These are phyloP conservation scores for Penicillium maclennaniae DNA, from an alignment of 495 filamentous ascomycete genomes.

Conservation along the genomic window DNA sequence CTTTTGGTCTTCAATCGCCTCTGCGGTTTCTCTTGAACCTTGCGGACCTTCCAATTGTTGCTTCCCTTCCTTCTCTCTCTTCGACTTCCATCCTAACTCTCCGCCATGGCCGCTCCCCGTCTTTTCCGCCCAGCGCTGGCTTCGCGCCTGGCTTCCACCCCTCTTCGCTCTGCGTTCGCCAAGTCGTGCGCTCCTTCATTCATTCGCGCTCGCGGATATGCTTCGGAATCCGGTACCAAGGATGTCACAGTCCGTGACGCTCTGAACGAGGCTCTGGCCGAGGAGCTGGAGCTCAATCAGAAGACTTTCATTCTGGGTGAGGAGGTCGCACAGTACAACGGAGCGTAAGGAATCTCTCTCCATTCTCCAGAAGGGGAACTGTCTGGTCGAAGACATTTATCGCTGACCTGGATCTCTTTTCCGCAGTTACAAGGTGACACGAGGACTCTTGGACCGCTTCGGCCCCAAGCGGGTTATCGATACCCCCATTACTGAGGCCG, in stretches of 20 bases:
- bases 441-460: conserved; percentile 93
- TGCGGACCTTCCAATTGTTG: conserved; percentile 32
- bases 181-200: conserved; percentile 46
- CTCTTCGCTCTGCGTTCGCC: conserved; percentile 51
- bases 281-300: conserved; percentile 89
- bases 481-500: conserved; percentile 95
- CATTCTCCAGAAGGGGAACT: background rate
- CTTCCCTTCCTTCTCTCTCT: conserved; percentile 14
- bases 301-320: conserved; percentile 96
- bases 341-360: conserved; percentile 58
- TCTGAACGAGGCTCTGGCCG: conserved; percentile 93
- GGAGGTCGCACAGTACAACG: conserved; percentile 99
- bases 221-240: conserved; percentile 62
- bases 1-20: conserved; percentile 22
- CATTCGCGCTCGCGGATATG: conserved; percentile 43
- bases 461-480: conserved; percentile 97
- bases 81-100: conserved; percentile 16
- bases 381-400: background rate
- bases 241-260: conserved; percentile 96
- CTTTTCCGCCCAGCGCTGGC: conserved; percentile 79
- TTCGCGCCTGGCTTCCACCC: conserved; percentile 51
- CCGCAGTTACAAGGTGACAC: conserved; percentile 91
- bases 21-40: conserved; percentile 22
- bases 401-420: conserved; percentile 15
- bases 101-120: conserved; percentile 62